Evolutionary conservation across 2,329 filamentous ascomycete species (phyloP), one percentile per base, ranked within the genome.

Genomic region (Geosmithia flava): DNA sequence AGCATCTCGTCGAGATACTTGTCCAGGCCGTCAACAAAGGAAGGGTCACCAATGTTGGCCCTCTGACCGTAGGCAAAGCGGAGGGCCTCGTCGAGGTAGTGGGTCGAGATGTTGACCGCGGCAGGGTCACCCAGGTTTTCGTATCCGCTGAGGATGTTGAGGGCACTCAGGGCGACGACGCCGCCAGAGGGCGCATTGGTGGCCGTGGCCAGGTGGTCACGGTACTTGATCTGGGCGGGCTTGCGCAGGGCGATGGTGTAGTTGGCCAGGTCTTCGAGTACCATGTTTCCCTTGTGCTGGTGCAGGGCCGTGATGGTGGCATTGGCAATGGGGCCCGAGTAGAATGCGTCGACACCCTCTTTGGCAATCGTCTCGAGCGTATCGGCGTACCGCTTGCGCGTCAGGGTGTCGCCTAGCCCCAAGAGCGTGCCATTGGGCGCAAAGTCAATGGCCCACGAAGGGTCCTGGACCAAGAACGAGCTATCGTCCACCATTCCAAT

Each of bases 371-470:
- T 69, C 58, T 89, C 83, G 0, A 93, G 71, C 0, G 85, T 87
- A 51, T 85, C 68, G 1, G 85, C 86, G 60, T 86, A 89, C 40
- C 87, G 73, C 58, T 80, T 84, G 20, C 86, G 72, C 0, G 83
- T 87, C 52, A 93, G 85, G 0, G 66, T 84, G 54, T 93, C 85
- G n/a, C 83, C 83, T 2, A 86, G 61, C 19, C 71, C 69, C 1
- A 90, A 57, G 1, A 78, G 66, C 2, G 70, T 78, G 3, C 87
- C 87, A 50, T 84, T 76, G 0, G 87, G 87, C 2, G 88, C 87
- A 62, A 95, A 95, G 61, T 95, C 89, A 27, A 87, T 66, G 0
- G 88, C 85, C 84, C 87, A 95, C 0, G 77, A 73, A 0, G 83
- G 80, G 51, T 94, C 78, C 0, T 82, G 68, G 2, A 78, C 72